Conservation (phyloP, 2,329 filamentous ascomycete species). For the Aspergillus proliferans region DNA sequence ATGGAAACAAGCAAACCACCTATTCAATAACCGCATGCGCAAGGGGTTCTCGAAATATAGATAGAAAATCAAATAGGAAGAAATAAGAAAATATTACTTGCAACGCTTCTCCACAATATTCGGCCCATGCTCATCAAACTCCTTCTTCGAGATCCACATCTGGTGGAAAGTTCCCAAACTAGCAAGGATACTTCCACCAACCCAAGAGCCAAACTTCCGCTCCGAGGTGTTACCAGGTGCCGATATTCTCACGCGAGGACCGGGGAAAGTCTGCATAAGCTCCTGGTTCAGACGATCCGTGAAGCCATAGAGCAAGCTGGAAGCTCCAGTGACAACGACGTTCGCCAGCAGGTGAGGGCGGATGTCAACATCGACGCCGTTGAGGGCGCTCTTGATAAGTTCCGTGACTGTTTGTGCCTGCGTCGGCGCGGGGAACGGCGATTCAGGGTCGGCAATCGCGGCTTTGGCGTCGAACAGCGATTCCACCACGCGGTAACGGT, state of each 20-base stretch:
- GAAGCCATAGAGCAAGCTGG: constrained; percentile 82
- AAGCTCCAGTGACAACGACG: constrained; percentile 86
- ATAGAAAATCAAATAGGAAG: not conserved
- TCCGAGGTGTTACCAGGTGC: constrained; percentile 81
- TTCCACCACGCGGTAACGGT: constrained; percentile 80
- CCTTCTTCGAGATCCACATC: constrained; percentile 97
- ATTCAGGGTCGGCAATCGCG: constrained; percentile 51
- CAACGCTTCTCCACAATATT: constrained; percentile 93
- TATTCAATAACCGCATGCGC: not conserved
- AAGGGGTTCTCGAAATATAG: not conserved
- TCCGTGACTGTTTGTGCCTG: constrained; percentile 76
- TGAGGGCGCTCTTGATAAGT: constrained; percentile 70
- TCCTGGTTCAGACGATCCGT: constrained; percentile 85
- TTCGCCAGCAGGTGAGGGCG: constrained; percentile 77
- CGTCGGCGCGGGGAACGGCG: constrained; percentile 47
- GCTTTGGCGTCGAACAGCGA: constrained; percentile 84
- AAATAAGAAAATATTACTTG: constrained; percentile 54
- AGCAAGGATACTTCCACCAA: constrained; percentile 90
- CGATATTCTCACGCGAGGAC: constrained; percentile 79
- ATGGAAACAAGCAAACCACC: not conserved
- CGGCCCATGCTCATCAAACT: constrained; percentile 91
- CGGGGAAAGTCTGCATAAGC: constrained; percentile 73
- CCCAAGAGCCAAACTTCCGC: constrained; percentile 88
- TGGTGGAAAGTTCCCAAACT: constrained; percentile 97
- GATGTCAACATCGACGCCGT: constrained; percentile 80